Percentiles rank a stretch among this genome's conserved stretches.
Conservation (phyloP, 306 rosid genomes). For the Cyclanthera cordifolia region DNA sequence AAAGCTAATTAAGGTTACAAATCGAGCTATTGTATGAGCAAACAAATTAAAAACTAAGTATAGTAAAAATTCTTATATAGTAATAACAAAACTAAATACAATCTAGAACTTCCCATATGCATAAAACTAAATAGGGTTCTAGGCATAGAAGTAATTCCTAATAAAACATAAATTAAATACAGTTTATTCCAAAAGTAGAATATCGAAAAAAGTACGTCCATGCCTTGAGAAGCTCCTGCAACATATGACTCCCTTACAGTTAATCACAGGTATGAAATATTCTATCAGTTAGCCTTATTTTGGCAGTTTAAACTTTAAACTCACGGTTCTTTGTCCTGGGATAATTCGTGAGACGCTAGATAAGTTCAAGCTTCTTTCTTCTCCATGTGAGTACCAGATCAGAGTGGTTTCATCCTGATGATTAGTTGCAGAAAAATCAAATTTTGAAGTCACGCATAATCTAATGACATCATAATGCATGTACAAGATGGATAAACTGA, state of each 20-base stretch:
- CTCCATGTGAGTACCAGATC: conserved; percentile 72
- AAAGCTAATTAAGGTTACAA: not conserved
- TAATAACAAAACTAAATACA: conserved; percentile 1
- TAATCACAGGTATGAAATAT: not conserved
- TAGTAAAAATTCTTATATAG: not conserved
- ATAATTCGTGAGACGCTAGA: conserved; percentile 44
- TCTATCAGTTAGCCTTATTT: conserved; percentile 1
- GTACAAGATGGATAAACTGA: not conserved
- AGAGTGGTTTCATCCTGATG: conserved; percentile 77
- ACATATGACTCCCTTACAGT: not conserved
- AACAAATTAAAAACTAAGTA: not conserved
- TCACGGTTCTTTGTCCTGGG: conserved; percentile 94
- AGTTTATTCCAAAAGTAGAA: not conserved
- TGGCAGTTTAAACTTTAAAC: conserved; percentile 39
- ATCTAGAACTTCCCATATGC: not conserved
- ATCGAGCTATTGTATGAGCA: not conserved
- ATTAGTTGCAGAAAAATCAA: conserved; percentile 28
- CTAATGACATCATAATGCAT: not conserved
- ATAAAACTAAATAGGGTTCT: not conserved
- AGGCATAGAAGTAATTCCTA: not conserved
- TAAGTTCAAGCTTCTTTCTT: conserved; percentile 56
- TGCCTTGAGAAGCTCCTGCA: not conserved
- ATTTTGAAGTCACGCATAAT: conserved; percentile 5
- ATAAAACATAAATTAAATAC: conserved; percentile 1
- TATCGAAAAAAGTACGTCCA: not conserved